These are phyloP conservation scores for Themeda triandra DNA, from an alignment of 176 grass and related monocot genomes.

Conservation along the genomic window DNA sequence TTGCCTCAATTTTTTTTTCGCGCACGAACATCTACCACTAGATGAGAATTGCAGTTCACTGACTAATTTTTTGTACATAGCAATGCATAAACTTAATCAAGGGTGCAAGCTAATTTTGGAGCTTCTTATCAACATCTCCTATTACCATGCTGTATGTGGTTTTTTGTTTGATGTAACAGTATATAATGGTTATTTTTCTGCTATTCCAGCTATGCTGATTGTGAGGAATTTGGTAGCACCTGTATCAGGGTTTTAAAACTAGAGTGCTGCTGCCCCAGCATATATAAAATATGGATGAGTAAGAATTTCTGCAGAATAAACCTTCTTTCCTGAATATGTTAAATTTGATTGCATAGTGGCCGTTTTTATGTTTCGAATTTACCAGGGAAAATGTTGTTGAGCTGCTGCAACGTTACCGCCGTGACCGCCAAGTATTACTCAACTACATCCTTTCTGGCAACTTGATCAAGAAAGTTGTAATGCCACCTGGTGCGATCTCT, in stretches of 20 bases:
- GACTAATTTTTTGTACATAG: not conserved
- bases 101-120: not conserved
- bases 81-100: not conserved
- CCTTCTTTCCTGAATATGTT: not conserved
- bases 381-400: conserved; percentile 76
- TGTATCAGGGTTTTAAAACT: not conserved
- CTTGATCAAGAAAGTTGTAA: conserved; percentile 98
- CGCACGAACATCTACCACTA: not conserved
- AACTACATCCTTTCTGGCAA: conserved; percentile 92
- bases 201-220: conserved; percentile 4
- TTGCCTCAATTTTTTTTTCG: not conserved
- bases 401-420: conserved; percentile 83
- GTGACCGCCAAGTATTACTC: conserved; percentile 82
- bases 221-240: not conserved
- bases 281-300: conserved; percentile 42
- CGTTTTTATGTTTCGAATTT: not conserved
- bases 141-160: not conserved
- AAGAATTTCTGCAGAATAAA: conserved; percentile 19
- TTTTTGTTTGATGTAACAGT: not conserved
- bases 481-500: conserved; percentile 89
- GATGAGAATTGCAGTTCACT: not conserved
- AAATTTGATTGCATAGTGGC: conserved; percentile 3
- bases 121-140: not conserved
- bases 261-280: not conserved
- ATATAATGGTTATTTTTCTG: not conserved